Evolutionary conservation across 2,329 filamentous ascomycete species (phyloP).

Genomic region (Aspergillus brasiliensis): DNA sequence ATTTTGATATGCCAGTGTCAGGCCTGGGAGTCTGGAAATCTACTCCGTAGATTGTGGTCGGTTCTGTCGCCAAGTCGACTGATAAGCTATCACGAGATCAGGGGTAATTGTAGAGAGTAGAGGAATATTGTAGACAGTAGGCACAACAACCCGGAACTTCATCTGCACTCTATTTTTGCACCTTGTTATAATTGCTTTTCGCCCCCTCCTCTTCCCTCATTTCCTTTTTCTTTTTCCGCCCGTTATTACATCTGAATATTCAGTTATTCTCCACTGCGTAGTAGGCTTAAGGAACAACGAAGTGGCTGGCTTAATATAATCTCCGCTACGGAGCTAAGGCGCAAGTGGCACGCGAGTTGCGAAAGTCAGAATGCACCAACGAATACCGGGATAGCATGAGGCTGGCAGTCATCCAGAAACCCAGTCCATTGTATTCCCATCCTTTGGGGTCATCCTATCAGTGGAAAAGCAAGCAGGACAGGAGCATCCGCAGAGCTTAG

Average conservation of each 20-base stretch:
- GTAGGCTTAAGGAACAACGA: not conserved
- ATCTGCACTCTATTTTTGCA: not conserved
- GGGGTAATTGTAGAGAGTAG: not conserved
- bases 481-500: not conserved
- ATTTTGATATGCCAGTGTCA: no score
- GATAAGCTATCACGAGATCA: constrained; percentile 9
- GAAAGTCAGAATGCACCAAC: not conserved
- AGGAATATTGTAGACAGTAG: not conserved
- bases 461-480: not conserved
- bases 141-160: not conserved
- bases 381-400: not conserved
- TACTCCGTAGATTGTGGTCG: no score
- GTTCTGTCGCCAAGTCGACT: constrained; percentile 13
- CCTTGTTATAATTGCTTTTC: not conserved
- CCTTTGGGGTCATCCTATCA: not conserved
- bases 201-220: not conserved
- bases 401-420: not conserved
- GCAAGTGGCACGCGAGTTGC: not conserved
- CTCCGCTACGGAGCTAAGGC: not conserved
- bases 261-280: not conserved
- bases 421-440: not conserved
- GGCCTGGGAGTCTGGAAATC: no score
- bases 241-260: not conserved
- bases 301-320: not conserved
- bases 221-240: not conserved